Conservation (phyloP, 2,329 filamentous ascomycete species). For the Botrytis galanthina region DNA sequence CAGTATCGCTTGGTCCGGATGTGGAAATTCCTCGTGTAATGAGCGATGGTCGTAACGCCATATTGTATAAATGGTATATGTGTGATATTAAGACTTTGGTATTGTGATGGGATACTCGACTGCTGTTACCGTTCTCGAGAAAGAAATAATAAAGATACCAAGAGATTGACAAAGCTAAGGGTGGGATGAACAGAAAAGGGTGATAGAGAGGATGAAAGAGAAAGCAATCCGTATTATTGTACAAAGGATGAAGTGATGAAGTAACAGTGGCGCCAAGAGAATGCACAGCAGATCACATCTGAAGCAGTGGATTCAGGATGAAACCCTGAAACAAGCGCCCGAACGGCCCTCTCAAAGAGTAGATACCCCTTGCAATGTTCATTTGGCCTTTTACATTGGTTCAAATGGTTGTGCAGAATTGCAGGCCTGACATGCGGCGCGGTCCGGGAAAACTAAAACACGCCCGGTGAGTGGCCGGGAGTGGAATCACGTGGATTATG, state of each 20-base stretch:
- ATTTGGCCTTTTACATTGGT: slow-evolving; percentile 8
- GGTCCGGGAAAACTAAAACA: slow-evolving; percentile 12
- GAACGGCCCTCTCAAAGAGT: slow-evolving; percentile 7
- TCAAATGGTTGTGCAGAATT: neutral
- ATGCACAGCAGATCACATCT: slow-evolving; percentile 19
- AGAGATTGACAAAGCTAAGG: neutral
- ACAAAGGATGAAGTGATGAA: slow-evolving; percentile 15
- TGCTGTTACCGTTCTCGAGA: neutral
- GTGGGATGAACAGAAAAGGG: slow-evolving; percentile 2
- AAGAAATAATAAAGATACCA: neutral
- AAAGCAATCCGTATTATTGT: neutral
- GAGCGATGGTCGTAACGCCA: slow-evolving; percentile 57
- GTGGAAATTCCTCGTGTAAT: slow-evolving; percentile 63
- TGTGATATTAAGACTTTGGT: neutral
- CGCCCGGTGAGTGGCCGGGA: slow-evolving; percentile 1
- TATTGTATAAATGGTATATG: slow-evolving; percentile 35
- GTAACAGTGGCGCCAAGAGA: slow-evolving; percentile 11
- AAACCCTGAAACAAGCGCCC: slow-evolving; percentile 21
- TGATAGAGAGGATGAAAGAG: slow-evolving; percentile 10
- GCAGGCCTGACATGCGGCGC: neutral
- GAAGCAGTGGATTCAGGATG: slow-evolving; percentile 12
- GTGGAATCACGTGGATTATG: neutral
- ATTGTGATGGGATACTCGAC: neutral
- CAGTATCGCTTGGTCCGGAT: slow-evolving; percentile 58
- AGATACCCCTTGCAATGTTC: neutral